Conservation (phyloP, 2,329 filamentous ascomycete species). For the Nemania sp. region DNA sequence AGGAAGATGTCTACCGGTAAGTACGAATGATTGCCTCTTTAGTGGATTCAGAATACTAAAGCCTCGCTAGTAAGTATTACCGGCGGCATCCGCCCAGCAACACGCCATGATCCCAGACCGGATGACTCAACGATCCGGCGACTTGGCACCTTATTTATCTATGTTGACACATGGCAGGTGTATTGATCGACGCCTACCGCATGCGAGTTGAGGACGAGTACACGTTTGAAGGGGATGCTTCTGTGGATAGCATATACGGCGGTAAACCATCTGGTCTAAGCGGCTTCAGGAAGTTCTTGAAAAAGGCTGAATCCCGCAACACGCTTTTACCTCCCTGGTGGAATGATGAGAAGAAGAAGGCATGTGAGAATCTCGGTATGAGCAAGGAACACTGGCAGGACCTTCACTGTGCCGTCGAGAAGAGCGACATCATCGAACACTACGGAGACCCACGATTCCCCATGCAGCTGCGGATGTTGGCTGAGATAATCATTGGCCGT, state of each 20-base stretch:
- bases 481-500: constrained; percentile 54
- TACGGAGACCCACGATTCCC: constrained; percentile 60
- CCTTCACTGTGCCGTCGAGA: constrained; percentile 29
- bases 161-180: constrained; percentile 14
- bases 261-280: constrained; percentile 19
- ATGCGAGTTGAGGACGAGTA: constrained; percentile 35
- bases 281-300: constrained; percentile 34
- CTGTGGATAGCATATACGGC: constrained; percentile 27
- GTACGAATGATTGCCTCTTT: constrained; percentile 9
- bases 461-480: constrained; percentile 64
- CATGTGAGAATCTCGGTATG: constrained; percentile 33
- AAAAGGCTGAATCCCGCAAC: constrained; percentile 5
- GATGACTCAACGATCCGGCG: not conserved
- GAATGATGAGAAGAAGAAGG: constrained; percentile 25
- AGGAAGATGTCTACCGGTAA: constrained; percentile 37
- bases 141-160: not conserved
- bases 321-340: constrained; percentile 37
- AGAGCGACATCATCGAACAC: constrained; percentile 48
- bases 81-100: not conserved
- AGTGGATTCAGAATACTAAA: constrained; percentile 2
- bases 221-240: constrained; percentile 14
- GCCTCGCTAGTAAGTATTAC: constrained; percentile 18
- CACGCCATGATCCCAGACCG: not conserved
- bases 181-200: constrained; percentile 38
- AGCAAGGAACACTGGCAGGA: constrained; percentile 12